A percentile compares a stretch with the other conserved stretches of the same genome.
phyloP scores from a whole-genome alignment of 805 yeast species.

The Myxozyma vanderwaltii region DNA sequence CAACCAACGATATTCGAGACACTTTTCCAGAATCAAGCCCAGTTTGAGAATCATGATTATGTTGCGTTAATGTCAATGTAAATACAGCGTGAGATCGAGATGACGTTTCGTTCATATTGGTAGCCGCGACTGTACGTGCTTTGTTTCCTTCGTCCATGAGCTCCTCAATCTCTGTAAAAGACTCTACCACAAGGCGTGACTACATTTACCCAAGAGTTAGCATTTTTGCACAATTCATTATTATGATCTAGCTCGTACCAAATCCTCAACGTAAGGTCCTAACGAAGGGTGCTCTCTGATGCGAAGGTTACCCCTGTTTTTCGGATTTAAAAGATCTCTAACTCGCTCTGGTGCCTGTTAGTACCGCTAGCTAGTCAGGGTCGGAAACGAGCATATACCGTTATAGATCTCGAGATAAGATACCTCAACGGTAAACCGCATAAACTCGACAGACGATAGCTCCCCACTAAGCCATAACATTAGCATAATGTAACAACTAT shows the following conservation, averaged over 20 bases:
- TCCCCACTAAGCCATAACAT: background rate
- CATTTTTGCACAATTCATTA: background rate
- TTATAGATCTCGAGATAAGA: slow-evolving; percentile 78
- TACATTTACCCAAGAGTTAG: background rate
- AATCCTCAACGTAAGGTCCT: slow-evolving; percentile 73
- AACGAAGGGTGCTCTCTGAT: slow-evolving; percentile 67
- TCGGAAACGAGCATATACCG: slow-evolving; percentile 39
- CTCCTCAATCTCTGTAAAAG: slow-evolving; percentile 52
- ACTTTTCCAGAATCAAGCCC: slow-evolving; percentile 50
- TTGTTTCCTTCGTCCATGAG: slow-evolving; percentile 55
- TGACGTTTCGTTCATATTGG: slow-evolving; percentile 70
- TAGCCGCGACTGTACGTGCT: slow-evolving; percentile 67
- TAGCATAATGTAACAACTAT: background rate
- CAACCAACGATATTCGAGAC: slow-evolving; percentile 67
- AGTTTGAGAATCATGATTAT: slow-evolving; percentile 43
- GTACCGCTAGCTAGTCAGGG: background rate
- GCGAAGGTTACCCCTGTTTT: slow-evolving; percentile 36
- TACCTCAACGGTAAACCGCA: slow-evolving; percentile 49
- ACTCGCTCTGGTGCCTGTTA: slow-evolving; percentile 51
- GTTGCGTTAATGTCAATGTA: slow-evolving; percentile 63
- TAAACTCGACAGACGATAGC: slow-evolving; percentile 24
- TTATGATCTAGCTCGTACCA: slow-evolving; percentile 36
- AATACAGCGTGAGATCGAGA: slow-evolving; percentile 83
- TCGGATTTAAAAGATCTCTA: slow-evolving; percentile 55
- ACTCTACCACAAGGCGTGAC: slow-evolving; percentile 52